Conservation (phyloP, 495 filamentous ascomycete genomes). For the Aspergillus steynii region DNA sequence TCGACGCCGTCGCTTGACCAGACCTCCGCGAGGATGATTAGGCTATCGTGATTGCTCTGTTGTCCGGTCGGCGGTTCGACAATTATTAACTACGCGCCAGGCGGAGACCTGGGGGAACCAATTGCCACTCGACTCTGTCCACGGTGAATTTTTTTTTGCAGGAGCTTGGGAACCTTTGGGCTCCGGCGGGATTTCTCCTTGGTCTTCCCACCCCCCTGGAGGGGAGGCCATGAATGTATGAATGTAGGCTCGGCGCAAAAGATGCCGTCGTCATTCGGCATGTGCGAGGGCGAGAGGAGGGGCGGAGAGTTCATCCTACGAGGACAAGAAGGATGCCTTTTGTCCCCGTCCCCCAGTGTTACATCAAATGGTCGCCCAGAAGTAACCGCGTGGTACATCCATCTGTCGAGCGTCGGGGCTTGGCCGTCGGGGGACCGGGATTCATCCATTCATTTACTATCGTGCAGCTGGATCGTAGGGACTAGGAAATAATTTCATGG, state of each 20-base stretch:
- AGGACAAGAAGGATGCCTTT: neutral
- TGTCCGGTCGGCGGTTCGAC: slow-evolving; percentile 1
- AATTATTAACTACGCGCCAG: slow-evolving; percentile 2
- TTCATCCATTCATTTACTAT: neutral
- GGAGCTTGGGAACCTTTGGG: neutral
- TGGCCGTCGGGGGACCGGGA: slow-evolving; percentile 10
- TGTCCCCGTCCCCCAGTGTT: neutral
- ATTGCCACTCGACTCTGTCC: neutral
- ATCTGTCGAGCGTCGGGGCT: neutral
- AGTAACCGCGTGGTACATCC: slow-evolving; percentile 8
- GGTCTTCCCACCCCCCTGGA: neutral
- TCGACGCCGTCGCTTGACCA: slow-evolving; percentile 11
- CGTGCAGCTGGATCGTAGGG: neutral
- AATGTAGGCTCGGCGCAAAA: neutral
- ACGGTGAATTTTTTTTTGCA: neutral
- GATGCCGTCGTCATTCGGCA: neutral
- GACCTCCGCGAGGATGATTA: slow-evolving; percentile 3
- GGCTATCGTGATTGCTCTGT: slow-evolving; percentile 7
- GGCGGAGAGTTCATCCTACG: neutral
- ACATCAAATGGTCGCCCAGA: slow-evolving; percentile 1
- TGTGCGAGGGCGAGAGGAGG: neutral
- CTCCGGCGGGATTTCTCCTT: neutral
- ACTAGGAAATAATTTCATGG: neutral
- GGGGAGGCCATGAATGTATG: neutral
- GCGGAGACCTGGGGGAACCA: neutral